A percentile compares a stretch with the other conserved stretches of the same genome.
Conservation (phyloP, 2,329 filamentous ascomycete species). For the Sclerotinia sclerotiorum region DNA sequence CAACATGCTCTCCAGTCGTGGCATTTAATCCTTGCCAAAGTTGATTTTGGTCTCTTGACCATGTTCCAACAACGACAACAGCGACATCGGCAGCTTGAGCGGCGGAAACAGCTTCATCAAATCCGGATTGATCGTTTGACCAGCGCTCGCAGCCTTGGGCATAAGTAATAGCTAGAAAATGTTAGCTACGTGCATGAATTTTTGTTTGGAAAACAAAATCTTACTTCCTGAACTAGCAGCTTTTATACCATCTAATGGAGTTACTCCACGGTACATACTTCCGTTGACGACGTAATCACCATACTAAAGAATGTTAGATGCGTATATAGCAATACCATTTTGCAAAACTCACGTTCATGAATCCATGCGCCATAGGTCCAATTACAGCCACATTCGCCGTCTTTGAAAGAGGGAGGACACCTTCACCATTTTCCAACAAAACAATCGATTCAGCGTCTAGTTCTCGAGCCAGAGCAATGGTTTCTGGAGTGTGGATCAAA, state of each 20-base stretch:
- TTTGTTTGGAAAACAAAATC: not conserved
- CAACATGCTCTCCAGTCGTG: conserved; percentile 73
- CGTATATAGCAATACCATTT: conserved; percentile 16
- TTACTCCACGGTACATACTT: conserved; percentile 64
- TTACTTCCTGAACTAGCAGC: conserved; percentile 55
- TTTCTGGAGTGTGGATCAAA: conserved; percentile 65
- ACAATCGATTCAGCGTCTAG: conserved; percentile 80
- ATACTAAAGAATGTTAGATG: conserved; percentile 48
- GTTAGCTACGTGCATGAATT: not conserved
- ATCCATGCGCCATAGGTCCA: conserved; percentile 71
- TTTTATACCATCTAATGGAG: conserved; percentile 67
- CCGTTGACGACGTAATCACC: conserved; percentile 68
- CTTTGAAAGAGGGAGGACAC: conserved; percentile 64
- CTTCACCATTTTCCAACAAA: conserved; percentile 72
- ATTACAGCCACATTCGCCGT: conserved; percentile 70
- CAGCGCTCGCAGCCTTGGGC: conserved; percentile 71
- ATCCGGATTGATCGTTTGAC: conserved; percentile 68
- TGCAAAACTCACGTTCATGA: conserved; percentile 59
- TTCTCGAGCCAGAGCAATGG: conserved; percentile 67
- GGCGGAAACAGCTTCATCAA: conserved; percentile 63
- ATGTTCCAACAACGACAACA: conserved; percentile 72
- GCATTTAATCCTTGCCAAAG: conserved; percentile 71
- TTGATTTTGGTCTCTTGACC: conserved; percentile 67
- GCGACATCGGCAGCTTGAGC: conserved; percentile 69
- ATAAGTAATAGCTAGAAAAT: conserved; percentile 53